Evolutionary conservation across 2,329 filamentous ascomycete species (phyloP).

Genomic region (Tolypocladium pustulatum): DNA sequence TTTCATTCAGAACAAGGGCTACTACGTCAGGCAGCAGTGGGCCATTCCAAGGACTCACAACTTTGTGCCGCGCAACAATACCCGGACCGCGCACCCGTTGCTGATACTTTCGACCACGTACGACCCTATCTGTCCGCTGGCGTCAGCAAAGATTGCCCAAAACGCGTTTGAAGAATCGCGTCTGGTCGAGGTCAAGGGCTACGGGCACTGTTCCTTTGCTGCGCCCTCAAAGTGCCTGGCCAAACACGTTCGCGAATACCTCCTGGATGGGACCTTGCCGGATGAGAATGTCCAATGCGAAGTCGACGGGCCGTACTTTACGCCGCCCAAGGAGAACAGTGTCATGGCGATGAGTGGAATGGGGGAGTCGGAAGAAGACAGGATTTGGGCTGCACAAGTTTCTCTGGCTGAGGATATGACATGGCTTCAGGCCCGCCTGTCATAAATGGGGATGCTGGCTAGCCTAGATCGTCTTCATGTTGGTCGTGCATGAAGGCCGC

Average conservation of each 20-base stretch:
- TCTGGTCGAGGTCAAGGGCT: conserved; percentile 29
- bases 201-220: conserved; percentile 30
- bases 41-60: conserved; percentile 15
- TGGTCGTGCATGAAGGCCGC: background rate
- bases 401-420: background rate
- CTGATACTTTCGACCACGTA: conserved; percentile 20
- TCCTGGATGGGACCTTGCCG: conserved; percentile 27
- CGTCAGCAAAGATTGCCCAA: conserved; percentile 25
- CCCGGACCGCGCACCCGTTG: conserved; percentile 23
- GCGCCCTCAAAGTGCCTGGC: conserved; percentile 25
- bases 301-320: conserved; percentile 27
- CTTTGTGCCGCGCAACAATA: conserved; percentile 11
- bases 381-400: conserved; percentile 5
- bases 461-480: background rate
- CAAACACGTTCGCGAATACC: conserved; percentile 22
- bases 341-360: background rate
- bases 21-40: conserved; percentile 20
- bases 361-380: conserved; percentile 2
- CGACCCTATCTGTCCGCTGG: conserved; percentile 40
- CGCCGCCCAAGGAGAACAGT: conserved; percentile 12
- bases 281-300: conserved; percentile 23
- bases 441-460: background rate
- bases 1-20: conserved; percentile 16
- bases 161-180: conserved; percentile 24
- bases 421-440: background rate